Evolutionary conservation across 768 basidiomycete species (phyloP), one percentile per base, ranked within the genome.

Genomic region (Hortiboletus flavorubellus): DNA sequence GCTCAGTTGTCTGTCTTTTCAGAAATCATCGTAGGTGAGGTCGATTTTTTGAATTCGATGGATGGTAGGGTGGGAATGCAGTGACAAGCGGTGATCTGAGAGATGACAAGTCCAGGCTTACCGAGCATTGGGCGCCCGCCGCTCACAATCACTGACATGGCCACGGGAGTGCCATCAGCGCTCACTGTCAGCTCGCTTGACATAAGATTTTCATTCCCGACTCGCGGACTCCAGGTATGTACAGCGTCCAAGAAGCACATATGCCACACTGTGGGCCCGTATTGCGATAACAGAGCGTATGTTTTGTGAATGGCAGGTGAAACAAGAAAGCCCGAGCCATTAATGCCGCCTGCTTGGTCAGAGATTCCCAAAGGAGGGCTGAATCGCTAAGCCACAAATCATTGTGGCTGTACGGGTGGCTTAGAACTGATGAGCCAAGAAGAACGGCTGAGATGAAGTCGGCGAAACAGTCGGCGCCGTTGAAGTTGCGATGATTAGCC

Each of bases 401-500:
- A n/a, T n/a, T n/a, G 31, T 12, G 31, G 39, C 23, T 2, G 12
- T 39, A 33, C 21, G 16, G 33, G 38, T 18, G 53, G 37, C 10
- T 7, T 23, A 44, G 8, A 14, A 15, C 33, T 23, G 26, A 23
- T 16, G 7, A 11, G 3, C 1, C 14, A 31, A 30, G 11, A 33
- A 21, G 21, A 21, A 26, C 26, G 4, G 0, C 34, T 33, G 46
- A 35, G 51, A 49, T n/a, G 16, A 33, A 34, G 38, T 15, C 54
- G 46, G 46, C 14, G 59, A 53, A 29, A 50, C 3, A 14, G 46
- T 64, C 63, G 63, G 63, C 57, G 59, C 63, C 50, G 56, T 54
- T 11, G 41, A 52, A 39, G 38, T 29, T 64, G 62, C 63, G 63
- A 15, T 18, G 34, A 26, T 42, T 43, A 11, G 26, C 38, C 6